phyloP scores from a whole-genome alignment of 148 eudicot species.

The Vaccinium vitisidaea region DNA sequence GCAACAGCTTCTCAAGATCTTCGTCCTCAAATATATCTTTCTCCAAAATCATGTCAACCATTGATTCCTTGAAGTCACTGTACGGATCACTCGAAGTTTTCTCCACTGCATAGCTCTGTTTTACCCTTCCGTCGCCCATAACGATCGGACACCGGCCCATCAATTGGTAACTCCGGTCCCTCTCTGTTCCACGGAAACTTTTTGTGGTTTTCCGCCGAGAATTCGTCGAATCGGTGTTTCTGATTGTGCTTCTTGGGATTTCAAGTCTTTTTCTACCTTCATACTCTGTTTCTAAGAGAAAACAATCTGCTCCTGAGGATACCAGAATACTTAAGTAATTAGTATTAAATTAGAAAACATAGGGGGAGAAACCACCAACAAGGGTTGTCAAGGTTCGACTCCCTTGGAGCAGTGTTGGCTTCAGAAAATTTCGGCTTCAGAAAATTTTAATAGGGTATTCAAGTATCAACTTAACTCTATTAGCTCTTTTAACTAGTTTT shows the following conservation, averaged over 20 bases:
- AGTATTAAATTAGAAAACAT: too few species aligned
- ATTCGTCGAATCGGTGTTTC: neutral
- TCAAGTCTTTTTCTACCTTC: neutral
- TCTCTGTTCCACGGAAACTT: neutral
- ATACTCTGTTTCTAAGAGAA: too few species aligned
- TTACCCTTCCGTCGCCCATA: neutral
- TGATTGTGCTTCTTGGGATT: neutral
- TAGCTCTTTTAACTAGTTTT: too few species aligned
- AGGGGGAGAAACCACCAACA: too few species aligned
- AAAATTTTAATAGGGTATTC: too few species aligned
- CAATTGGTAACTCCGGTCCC: neutral
- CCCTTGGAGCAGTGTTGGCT: too few species aligned
- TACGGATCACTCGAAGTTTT: constrained; percentile 39
- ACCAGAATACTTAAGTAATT: too few species aligned
- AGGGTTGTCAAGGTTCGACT: too few species aligned
- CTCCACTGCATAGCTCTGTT: constrained; percentile 31
- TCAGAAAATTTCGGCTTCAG: too few species aligned
- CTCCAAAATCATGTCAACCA: constrained; percentile 62
- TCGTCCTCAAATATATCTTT: constrained; percentile 30
- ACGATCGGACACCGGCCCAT: neutral
- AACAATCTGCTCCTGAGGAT: neutral
- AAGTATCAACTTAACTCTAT: too few species aligned
- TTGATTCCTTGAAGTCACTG: constrained; percentile 49
- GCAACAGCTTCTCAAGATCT: constrained; percentile 41
- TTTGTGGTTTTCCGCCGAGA: neutral